Conservation (phyloP, 495 filamentous ascomycete genomes). For the Aspergillus incahuasiensis region DNA sequence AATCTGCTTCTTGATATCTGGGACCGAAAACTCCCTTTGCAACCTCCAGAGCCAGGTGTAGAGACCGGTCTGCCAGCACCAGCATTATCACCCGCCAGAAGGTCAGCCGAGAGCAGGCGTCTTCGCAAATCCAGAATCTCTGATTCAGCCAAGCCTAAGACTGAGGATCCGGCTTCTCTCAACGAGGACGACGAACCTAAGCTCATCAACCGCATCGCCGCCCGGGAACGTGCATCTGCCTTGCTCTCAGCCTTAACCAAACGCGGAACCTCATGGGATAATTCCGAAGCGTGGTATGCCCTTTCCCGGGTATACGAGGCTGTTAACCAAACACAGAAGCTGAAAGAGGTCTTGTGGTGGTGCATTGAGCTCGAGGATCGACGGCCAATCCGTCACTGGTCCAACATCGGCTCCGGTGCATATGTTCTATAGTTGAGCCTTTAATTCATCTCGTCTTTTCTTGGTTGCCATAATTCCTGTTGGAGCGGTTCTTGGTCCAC, state of each 20-base stretch:
- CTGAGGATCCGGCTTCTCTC: conserved; percentile 9
- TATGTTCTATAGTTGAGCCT: conserved; percentile 37
- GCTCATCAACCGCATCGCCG: conserved; percentile 70
- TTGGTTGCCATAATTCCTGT: conserved; percentile 12
- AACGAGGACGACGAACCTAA: conserved; percentile 45
- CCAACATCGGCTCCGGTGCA: conserved; percentile 42
- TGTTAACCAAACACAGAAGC: conserved; percentile 74
- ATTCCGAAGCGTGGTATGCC: conserved; percentile 88
- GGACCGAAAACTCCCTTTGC: conserved; percentile 51
- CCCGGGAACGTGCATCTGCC: conserved; percentile 79
- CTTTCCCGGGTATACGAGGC: conserved; percentile 82
- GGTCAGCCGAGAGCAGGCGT: conserved; percentile 7
- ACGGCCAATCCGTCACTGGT: conserved; percentile 46
- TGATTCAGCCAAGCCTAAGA: conserved; percentile 6
- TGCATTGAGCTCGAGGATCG: conserved; percentile 61
- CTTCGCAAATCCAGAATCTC: not conserved
- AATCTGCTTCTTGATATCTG: conserved; percentile 86
- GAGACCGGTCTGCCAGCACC: conserved; percentile 28
- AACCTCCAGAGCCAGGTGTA: conserved; percentile 32
- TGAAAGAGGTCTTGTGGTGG: conserved; percentile 70
- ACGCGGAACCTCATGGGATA: conserved; percentile 85
- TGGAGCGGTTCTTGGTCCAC: not conserved
- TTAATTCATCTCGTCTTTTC: conserved; percentile 14
- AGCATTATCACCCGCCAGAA: conserved; percentile 20
- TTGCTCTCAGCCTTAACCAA: conserved; percentile 78